Evolutionary conservation across 2,329 filamentous ascomycete genomes (phyloP).

Genomic region (Aspergillus versicolor): DNA sequence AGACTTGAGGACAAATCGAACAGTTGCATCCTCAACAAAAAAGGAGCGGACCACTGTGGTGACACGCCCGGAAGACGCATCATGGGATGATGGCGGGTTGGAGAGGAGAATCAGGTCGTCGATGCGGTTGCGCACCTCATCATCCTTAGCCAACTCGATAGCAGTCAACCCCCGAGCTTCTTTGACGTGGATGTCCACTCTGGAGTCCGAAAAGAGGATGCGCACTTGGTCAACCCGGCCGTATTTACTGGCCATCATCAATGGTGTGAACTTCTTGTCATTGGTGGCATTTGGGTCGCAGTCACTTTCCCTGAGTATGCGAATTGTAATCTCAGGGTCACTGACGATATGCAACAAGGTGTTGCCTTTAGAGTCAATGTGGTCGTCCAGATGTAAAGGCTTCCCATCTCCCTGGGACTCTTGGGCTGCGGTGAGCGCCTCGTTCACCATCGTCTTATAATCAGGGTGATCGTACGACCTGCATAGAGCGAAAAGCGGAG

Average conservation of each 20-base stretch:
- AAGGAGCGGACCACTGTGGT: conserved; percentile 93
- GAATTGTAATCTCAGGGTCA: conserved; percentile 71
- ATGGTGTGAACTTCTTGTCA: conserved; percentile 87
- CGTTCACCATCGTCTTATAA: conserved; percentile 84
- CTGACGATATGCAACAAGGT: conserved; percentile 95
- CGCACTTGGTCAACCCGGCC: conserved; percentile 91
- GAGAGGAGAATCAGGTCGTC: conserved; percentile 89
- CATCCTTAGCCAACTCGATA: conserved; percentile 94
- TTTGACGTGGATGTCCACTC: conserved; percentile 80
- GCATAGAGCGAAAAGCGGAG: conserved; percentile 92
- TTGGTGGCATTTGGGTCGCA: conserved; percentile 96
- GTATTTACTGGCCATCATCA: conserved; percentile 99
- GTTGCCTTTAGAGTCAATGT: conserved; percentile 90
- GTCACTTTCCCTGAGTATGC: conserved; percentile 79
- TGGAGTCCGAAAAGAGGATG: conserved; percentile 78
- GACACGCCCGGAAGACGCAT: conserved; percentile 73
- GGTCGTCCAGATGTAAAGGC: conserved; percentile 86
- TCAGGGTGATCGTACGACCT: conserved; percentile 90
- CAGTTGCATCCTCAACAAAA: conserved; percentile 94
- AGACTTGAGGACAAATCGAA: conserved; percentile 90
- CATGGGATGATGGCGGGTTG: conserved; percentile 49
- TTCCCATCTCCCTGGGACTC: conserved; percentile 72
- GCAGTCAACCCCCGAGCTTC: conserved; percentile 88
- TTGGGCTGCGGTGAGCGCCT: conserved; percentile 73
- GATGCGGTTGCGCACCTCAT: conserved; percentile 93